Conservation (phyloP, 805 yeast genomes). For the Kodamaea neixiangensis region DNA sequence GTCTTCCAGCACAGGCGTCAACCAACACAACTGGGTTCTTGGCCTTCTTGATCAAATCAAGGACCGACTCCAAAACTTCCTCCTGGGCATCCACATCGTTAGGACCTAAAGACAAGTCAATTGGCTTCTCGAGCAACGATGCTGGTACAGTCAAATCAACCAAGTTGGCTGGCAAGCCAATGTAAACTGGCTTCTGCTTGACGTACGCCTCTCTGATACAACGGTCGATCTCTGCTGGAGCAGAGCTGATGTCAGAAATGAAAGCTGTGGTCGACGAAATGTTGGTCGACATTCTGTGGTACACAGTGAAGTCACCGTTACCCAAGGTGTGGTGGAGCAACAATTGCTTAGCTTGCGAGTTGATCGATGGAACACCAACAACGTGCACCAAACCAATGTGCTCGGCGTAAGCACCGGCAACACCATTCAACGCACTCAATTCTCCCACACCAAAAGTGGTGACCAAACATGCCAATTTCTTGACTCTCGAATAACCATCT, state of each 20-base stretch:
- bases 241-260: conserved; percentile 27
- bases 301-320: conserved; percentile 44
- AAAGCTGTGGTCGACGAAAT: conserved; percentile 34
- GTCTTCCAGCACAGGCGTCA: conserved; percentile 35
- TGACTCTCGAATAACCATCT: conserved; percentile 28
- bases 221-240: conserved; percentile 35
- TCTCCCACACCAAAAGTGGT: conserved; percentile 41
- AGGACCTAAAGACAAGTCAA: conserved; percentile 28
- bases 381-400: conserved; percentile 38
- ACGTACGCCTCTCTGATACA: conserved; percentile 35
- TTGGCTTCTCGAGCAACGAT: conserved; percentile 27
- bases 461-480: conserved; percentile 31
- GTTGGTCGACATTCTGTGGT: conserved; percentile 36
- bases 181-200: conserved; percentile 36
- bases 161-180: conserved; percentile 38
- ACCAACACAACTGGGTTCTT: conserved; percentile 31
- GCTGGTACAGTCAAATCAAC: conserved; percentile 36
- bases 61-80: conserved; percentile 30
- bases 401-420: conserved; percentile 38
- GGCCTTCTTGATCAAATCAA: conserved; percentile 24
- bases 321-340: conserved; percentile 46
- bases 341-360: conserved; percentile 38
- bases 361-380: conserved; percentile 36
- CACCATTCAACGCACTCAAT: conserved; percentile 37
- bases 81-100: conserved; percentile 35